Evolutionary conservation across 2,329 filamentous ascomycete species (phyloP).

Genomic region (Ophiostoma quercus): DNA sequence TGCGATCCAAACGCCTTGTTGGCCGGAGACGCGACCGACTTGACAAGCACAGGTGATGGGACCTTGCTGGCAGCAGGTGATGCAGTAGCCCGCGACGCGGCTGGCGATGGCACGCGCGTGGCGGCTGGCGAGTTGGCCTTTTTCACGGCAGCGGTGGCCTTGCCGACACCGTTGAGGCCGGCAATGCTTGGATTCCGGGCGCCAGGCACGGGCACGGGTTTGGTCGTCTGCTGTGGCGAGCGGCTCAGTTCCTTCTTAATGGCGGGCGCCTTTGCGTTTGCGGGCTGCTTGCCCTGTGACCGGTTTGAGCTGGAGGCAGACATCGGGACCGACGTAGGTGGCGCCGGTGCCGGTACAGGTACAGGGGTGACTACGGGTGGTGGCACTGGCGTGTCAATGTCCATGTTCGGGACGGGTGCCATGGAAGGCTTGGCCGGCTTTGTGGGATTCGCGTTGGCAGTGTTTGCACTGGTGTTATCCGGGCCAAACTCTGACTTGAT

Average conservation of each 20-base stretch:
- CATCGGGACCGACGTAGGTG: neutral
- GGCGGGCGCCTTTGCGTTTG: slow-evolving; percentile 16
- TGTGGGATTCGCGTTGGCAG: neutral
- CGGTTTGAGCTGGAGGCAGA: slow-evolving; percentile 10
- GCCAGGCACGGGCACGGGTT: slow-evolving; percentile 15
- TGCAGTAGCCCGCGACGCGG: slow-evolving; percentile 13
- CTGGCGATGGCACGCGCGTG: slow-evolving; percentile 22
- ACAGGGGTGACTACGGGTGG: neutral
- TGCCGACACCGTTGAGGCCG: neutral
- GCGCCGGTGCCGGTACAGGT: neutral
- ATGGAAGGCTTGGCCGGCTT: slow-evolving; percentile 30
- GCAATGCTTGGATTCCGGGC: neutral
- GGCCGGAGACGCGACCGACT: slow-evolving; percentile 21
- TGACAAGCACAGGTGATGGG: slow-evolving; percentile 25
- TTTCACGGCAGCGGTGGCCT: neutral
- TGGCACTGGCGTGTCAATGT: slow-evolving; percentile 36
- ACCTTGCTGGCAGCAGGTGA: slow-evolving; percentile 14
- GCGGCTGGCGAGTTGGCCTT: slow-evolving; percentile 27
- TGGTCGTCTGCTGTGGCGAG: slow-evolving; percentile 26
- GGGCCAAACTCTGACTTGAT: slow-evolving; percentile 34
- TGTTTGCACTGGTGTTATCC: neutral
- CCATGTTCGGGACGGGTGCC: slow-evolving; percentile 55
- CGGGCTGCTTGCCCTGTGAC: neutral
- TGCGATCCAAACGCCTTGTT: slow-evolving; percentile 28
- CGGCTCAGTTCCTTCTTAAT: slow-evolving; percentile 28